Percentiles rank a stretch among this genome's conserved stretches.
Evolutionary conservation across 805 yeast species (phyloP).

Genomic region (Suhomyces sp.): DNA sequence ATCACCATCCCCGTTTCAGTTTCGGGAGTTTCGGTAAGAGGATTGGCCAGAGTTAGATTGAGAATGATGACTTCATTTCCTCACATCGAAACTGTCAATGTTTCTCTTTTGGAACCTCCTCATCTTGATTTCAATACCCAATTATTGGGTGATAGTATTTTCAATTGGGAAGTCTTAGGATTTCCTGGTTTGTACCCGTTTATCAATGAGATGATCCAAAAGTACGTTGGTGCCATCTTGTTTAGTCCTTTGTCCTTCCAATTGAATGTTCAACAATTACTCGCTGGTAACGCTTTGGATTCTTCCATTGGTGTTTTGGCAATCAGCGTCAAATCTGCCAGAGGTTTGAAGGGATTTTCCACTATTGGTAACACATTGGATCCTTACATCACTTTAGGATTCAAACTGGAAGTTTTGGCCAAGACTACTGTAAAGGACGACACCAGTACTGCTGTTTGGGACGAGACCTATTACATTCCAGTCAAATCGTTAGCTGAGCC

Average conservation of each 20-base stretch:
- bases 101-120: slow-evolving; percentile 84
- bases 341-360: slow-evolving; percentile 65
- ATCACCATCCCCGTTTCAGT: slow-evolving; percentile 76
- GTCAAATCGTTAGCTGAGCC: slow-evolving; percentile 80
- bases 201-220: slow-evolving; percentile 79
- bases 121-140: slow-evolving; percentile 80
- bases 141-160: slow-evolving; percentile 72
- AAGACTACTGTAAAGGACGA: slow-evolving; percentile 68
- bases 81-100: slow-evolving; percentile 86
- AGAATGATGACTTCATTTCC: slow-evolving; percentile 91
- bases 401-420: slow-evolving; percentile 57
- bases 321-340: slow-evolving; percentile 65
- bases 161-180: slow-evolving; percentile 83
- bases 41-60: slow-evolving; percentile 73
- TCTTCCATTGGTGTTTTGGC: slow-evolving; percentile 86
- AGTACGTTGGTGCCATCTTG: slow-evolving; percentile 85
- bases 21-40: slow-evolving; percentile 75
- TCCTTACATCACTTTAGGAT: slow-evolving; percentile 80
- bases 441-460: slow-evolving; percentile 76
- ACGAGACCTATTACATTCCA: slow-evolving; percentile 71
- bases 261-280: slow-evolving; percentile 83
- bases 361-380: slow-evolving; percentile 78
- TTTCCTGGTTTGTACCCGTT: slow-evolving; percentile 85
- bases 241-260: slow-evolving; percentile 92
- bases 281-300: slow-evolving; percentile 77